Evolutionary conservation across 495 filamentous ascomycete genomes (phyloP), one percentile per base, ranked within the genome.

Genomic region (Lasiosphaeria hispida): DNA sequence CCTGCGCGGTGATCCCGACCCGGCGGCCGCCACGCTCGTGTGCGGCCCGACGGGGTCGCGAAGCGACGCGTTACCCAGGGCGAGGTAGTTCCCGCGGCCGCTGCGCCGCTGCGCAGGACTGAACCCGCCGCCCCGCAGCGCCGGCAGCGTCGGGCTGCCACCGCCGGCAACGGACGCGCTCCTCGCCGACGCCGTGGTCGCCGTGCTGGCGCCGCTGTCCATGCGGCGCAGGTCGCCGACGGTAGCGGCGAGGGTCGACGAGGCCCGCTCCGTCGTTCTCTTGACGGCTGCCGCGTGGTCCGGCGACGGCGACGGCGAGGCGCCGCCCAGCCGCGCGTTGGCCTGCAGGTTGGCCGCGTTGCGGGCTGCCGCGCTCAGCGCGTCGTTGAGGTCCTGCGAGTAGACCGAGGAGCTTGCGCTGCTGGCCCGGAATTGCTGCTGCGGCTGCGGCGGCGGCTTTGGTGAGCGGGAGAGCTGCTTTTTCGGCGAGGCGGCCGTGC

Each of bases 181-280:
- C n/a, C n/a, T n/a, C n/a, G n/a, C 18, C 53, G 53, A 48, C 10
- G 10, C n/a, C 23, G 23, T 39, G 4, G 64, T 57, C 7, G 60
- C 51, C 7, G 39, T 51, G 65, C 63, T 63, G 30, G 68, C 23
- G 7, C 48, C 50, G 38, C 50, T 59, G 60, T 69, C 63, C 65
- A 67, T 67, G 53, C 65, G 65, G 10, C 65, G 53, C 2, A 69
- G 57, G 36, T 64, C 60, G 36, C 52, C 60, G 13, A 65, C 63
- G 35, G 61, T 60, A 13, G 48, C 23, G 9, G 58, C 49, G 11
- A 66, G 13, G 30, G 54, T 53, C 17, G 15, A 37, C 33, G 11
- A 41, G 23, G 23, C 14, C 53, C 35, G 47, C 58, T 10, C 53
- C 43, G 35, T 63, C 14, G 10, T 35, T 35, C 23, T 15, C 2